Conservation (phyloP, 2,329 filamentous ascomycete genomes). For the Colletotrichum simmondsii region DNA sequence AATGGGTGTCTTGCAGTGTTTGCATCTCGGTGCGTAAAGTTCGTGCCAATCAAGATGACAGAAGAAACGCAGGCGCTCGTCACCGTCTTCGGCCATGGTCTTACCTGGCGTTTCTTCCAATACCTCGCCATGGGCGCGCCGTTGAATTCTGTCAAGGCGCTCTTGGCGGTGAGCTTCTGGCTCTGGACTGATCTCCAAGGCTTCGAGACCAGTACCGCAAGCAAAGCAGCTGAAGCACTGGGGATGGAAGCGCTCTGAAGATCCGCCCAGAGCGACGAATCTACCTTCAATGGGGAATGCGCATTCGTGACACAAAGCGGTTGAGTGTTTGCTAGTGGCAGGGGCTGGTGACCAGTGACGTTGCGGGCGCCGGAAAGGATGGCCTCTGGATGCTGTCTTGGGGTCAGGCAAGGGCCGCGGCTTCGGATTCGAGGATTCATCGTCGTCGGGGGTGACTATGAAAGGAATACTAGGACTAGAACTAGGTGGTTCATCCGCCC, state of each 20-base stretch:
- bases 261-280: conserved; percentile 84
- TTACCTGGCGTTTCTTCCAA: conserved; percentile 71
- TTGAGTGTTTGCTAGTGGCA: conserved; percentile 40
- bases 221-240: conserved; percentile 92
- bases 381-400: conserved; percentile 41
- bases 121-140: conserved; percentile 67
- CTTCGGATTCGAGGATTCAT: conserved; percentile 6
- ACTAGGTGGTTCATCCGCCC: conserved; percentile 27
- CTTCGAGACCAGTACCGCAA: conserved; percentile 89
- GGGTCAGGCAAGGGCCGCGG: conserved; percentile 62
- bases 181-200: conserved; percentile 95
- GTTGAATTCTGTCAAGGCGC: conserved; percentile 78
- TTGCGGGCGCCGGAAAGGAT: conserved; percentile 52
- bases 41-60: conserved; percentile 99
- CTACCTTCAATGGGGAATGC: conserved; percentile 87
- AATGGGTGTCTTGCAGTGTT: conserved; percentile 96
- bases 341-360: conserved; percentile 71
- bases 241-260: conserved; percentile 84
- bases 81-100: conserved; percentile 77
- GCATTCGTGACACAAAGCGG: conserved; percentile 81
- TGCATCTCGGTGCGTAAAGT: conserved; percentile 90
- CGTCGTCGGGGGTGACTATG: conserved; percentile 59
- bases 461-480: conserved; percentile 40
- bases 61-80: conserved; percentile 84
- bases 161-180: conserved; percentile 77